phyloP scores from a whole-genome alignment of 257 asterid genomes.

The Solanum rostratum region DNA sequence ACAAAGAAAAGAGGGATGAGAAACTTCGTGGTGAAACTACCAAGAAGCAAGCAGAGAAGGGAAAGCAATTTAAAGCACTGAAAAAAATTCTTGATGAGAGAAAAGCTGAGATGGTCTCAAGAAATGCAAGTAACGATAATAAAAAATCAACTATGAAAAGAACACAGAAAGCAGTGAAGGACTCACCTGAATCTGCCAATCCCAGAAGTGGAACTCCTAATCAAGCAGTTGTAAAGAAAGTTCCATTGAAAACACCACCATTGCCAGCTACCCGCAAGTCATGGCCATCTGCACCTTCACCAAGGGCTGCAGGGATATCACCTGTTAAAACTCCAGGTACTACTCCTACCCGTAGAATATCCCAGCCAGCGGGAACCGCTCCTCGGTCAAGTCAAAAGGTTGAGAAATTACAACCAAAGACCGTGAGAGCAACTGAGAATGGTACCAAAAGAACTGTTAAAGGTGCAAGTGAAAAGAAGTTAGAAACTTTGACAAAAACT shows the following conservation, averaged over 20 bases:
- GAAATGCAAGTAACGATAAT: constrained; percentile 32
- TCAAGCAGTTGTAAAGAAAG: constrained; percentile 41
- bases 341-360: constrained; percentile 46
- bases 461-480: constrained; percentile 42
- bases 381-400: constrained; percentile 35
- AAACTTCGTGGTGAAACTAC: constrained; percentile 54
- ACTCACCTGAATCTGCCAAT: constrained; percentile 33
- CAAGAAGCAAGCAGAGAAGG: constrained; percentile 46
- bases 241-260: constrained; percentile 37
- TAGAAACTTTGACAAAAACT: constrained; percentile 34
- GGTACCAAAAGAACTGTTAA: constrained; percentile 36
- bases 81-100: background rate
- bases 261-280: constrained; percentile 81
- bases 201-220: constrained; percentile 47
- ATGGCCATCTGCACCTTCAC: constrained; percentile 72
- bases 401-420: constrained; percentile 38
- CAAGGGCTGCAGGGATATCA: constrained; percentile 45
- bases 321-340: constrained; percentile 52
- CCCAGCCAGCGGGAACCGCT: constrained; percentile 44
- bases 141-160: constrained; percentile 33
- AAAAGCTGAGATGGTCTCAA: constrained; percentile 37
- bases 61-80: constrained; percentile 29
- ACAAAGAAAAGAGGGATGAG: constrained; percentile 71
- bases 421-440: constrained; percentile 31
- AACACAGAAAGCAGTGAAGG: constrained; percentile 42